phyloP scores from a whole-genome alignment of 805 yeast genomes.

The Teunomyces kruisii region DNA sequence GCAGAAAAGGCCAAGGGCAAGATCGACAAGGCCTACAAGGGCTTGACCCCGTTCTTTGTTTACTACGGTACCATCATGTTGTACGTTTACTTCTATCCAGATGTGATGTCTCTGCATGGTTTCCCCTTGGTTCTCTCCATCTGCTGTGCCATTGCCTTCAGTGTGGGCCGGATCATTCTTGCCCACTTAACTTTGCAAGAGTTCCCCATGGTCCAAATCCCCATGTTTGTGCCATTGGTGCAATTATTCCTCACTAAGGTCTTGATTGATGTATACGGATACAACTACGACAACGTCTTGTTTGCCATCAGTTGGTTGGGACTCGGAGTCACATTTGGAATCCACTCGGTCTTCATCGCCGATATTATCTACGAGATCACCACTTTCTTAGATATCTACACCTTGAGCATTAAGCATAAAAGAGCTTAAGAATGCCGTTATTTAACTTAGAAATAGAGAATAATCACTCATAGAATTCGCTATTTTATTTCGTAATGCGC shows the following conservation, averaged over 20 bases:
- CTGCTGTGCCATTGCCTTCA: conserved; percentile 75
- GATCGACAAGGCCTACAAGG: conserved; percentile 46
- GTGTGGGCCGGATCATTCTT: conserved; percentile 87
- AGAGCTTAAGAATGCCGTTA: conserved; percentile 34
- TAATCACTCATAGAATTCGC: conserved; percentile 1
- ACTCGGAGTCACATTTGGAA: conserved; percentile 63
- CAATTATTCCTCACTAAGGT: conserved; percentile 43
- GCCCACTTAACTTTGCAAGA: conserved; percentile 80
- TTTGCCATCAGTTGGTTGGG: conserved; percentile 61
- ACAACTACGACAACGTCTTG: conserved; percentile 43
- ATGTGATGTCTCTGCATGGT: conserved; percentile 43
- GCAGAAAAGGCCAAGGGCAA: conserved; percentile 26
- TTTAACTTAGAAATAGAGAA: not conserved
- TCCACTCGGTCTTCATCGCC: conserved; percentile 69
- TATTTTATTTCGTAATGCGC: conserved; percentile 3
- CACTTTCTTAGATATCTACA: conserved; percentile 77
- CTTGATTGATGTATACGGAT: conserved; percentile 36
- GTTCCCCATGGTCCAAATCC: conserved; percentile 73
- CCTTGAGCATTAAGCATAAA: conserved; percentile 79
- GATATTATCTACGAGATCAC: conserved; percentile 83
- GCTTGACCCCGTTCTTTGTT: conserved; percentile 66
- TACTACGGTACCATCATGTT: conserved; percentile 50
- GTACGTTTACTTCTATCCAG: conserved; percentile 52
- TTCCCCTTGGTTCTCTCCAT: conserved; percentile 65
- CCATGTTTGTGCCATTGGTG: conserved; percentile 61